These are phyloP conservation scores for Suillus occidentalis DNA, from an alignment of 768 basidiomycete genomes.

Conservation along the genomic window DNA sequence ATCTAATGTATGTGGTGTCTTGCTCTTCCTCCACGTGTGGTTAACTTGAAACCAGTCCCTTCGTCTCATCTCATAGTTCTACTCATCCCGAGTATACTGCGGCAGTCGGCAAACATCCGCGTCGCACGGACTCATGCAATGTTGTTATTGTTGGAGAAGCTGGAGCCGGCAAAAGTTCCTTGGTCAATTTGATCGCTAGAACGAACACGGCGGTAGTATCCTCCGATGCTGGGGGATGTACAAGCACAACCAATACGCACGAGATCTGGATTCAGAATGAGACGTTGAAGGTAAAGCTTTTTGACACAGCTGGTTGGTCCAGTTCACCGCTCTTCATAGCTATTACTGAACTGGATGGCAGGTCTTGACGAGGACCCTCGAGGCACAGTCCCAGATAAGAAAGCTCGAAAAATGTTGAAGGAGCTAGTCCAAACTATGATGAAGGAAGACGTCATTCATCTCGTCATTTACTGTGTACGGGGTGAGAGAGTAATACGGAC, in stretches of 20 bases:
- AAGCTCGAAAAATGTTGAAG: constrained; percentile 26
- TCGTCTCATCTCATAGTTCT: no score
- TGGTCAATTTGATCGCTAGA: constrained; percentile 7
- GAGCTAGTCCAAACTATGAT: constrained; percentile 34
- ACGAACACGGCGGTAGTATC: constrained; percentile 6
- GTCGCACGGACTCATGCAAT: not conserved
- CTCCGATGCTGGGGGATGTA: not conserved
- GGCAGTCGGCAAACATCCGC: not conserved
- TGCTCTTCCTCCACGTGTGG: not conserved
- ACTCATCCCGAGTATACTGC: not conserved
- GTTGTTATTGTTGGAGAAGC: not conserved
- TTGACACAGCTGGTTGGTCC: no score
- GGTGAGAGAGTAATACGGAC: constrained; percentile 25
- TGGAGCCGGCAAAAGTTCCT: not conserved
- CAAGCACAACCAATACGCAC: not conserved
- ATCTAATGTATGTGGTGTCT: not conserved
- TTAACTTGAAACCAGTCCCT: not conserved
- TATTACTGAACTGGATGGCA: no score
- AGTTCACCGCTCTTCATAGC: no score
- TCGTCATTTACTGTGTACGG: constrained; percentile 36
- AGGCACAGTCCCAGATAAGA: constrained; percentile 25
- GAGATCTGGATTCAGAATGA: no score
- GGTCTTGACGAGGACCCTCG: constrained; percentile 16
- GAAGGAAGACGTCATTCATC: constrained; percentile 23
- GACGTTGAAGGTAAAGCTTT: no score